Percentiles rank a stretch among this genome's conserved stretches.
Evolutionary conservation across 495 filamentous ascomycete species (phyloP).

Genomic region (Penicillium turbatum): DNA sequence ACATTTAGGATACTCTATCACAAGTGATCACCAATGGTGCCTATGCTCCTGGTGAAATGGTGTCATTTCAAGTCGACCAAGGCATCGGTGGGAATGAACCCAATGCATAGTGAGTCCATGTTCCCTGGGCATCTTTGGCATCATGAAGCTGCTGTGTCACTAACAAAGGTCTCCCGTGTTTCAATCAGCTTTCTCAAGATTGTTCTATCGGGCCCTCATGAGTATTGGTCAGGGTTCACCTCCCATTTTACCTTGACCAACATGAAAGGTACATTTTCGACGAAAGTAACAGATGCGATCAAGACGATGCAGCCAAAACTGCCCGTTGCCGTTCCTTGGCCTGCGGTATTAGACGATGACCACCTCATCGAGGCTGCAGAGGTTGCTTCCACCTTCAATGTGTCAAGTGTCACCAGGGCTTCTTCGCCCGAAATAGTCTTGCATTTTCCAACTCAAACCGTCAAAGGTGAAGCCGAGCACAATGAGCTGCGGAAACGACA

Average conservation of each 20-base stretch:
- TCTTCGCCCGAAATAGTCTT: conserved; percentile 8
- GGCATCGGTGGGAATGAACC: conserved; percentile 44
- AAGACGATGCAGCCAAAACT: conserved; percentile 35
- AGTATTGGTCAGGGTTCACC: conserved; percentile 47
- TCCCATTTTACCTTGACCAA: conserved; percentile 63
- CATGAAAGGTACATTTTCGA: conserved; percentile 62
- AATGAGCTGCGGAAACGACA: conserved; percentile 34
- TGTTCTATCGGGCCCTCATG: conserved; percentile 46
- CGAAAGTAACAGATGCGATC: conserved; percentile 38
- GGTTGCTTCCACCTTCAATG: conserved; percentile 7
- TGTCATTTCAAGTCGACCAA: conserved; percentile 48
- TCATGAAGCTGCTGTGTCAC: neutral
- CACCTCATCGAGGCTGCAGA: conserved; percentile 12
- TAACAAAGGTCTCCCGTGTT: conserved; percentile 5
- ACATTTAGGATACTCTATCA: conserved; percentile 40
- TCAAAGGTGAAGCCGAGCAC: conserved; percentile 8
- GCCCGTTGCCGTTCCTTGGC: conserved; percentile 38
- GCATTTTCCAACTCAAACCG: conserved; percentile 17
- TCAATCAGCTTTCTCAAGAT: conserved; percentile 61
- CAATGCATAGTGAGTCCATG: conserved; percentile 58
- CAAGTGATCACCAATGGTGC: conserved; percentile 33
- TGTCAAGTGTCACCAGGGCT: neutral
- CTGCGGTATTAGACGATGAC: conserved; percentile 1
- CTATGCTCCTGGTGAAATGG: conserved; percentile 49
- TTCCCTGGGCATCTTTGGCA: neutral